Evolutionary conservation across 495 filamentous ascomycete species (phyloP).

Genomic region (Aspergillus cristatus): DNA sequence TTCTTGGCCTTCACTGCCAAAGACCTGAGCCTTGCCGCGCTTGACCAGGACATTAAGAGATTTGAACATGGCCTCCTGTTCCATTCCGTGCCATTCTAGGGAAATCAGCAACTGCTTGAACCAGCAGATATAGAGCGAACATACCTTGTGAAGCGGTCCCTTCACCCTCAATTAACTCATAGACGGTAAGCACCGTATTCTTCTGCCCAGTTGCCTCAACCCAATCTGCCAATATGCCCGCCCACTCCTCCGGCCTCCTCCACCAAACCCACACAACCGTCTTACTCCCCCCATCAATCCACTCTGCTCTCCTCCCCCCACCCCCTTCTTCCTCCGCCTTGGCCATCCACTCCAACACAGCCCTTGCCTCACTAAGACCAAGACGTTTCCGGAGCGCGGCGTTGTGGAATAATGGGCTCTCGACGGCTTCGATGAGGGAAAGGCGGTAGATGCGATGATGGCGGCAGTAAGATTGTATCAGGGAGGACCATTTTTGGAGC

Average conservation of each 20-base stretch:
- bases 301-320: slow-evolving; percentile 55
- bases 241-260: slow-evolving; percentile 68
- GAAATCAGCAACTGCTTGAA: slow-evolving; percentile 9
- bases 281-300: slow-evolving; percentile 40
- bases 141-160: slow-evolving; percentile 49
- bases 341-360: slow-evolving; percentile 66
- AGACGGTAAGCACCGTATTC: slow-evolving; percentile 63
- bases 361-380: slow-evolving; percentile 49
- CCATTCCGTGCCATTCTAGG: slow-evolving; percentile 82
- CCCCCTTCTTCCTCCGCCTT: slow-evolving; percentile 51
- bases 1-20: slow-evolving; percentile 73
- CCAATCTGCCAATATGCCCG: slow-evolving; percentile 51
- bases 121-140: slow-evolving; percentile 2
- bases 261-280: slow-evolving; percentile 56
- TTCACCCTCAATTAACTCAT: slow-evolving; percentile 65
- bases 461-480: slow-evolving; percentile 77
- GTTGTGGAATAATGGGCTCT: slow-evolving; percentile 51
- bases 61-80: slow-evolving; percentile 66
- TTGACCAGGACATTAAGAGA: slow-evolving; percentile 74
- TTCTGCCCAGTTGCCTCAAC: slow-evolving; percentile 68
- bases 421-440: slow-evolving; percentile 50
- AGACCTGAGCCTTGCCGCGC: slow-evolving; percentile 84
- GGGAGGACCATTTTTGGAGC: slow-evolving; percentile 71
- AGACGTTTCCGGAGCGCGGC: slow-evolving; percentile 46
- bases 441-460: slow-evolving; percentile 66